Conservation (phyloP, 2,329 filamentous ascomycete genomes). For the Nemania sp. region DNA sequence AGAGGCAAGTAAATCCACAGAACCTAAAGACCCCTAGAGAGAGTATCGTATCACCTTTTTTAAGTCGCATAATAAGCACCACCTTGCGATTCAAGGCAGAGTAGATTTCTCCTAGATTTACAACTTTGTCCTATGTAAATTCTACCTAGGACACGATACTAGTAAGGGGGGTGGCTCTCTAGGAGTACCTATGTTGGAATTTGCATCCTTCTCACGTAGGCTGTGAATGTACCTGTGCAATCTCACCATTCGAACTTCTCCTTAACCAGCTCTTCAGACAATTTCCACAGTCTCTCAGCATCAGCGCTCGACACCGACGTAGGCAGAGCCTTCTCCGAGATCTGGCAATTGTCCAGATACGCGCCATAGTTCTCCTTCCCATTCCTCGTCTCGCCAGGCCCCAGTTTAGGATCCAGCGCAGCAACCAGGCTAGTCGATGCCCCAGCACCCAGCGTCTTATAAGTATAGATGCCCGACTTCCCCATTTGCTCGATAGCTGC, state of each 20-base stretch:
- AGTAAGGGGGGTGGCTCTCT: too few relatives aligned
- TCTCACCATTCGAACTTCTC: constrained; percentile 51
- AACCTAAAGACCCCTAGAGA: too few relatives aligned
- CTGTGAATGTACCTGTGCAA: neutral
- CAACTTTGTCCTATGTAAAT: too few relatives aligned
- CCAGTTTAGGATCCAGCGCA: constrained; percentile 50
- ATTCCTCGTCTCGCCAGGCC: constrained; percentile 41
- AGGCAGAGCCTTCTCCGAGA: constrained; percentile 44
- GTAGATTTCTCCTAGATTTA: too few relatives aligned
- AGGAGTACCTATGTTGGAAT: neutral
- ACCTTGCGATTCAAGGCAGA: too few relatives aligned
- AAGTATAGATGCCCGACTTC: constrained; percentile 11
- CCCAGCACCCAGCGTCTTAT: constrained; percentile 42
- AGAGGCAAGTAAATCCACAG: too few relatives aligned
- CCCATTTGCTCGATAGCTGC: constrained; percentile 33
- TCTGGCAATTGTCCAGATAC: constrained; percentile 52
- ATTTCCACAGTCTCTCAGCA: constrained; percentile 54
- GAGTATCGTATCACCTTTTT: too few relatives aligned
- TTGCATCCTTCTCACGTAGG: neutral
- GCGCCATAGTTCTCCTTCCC: constrained; percentile 52
- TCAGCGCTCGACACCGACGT: constrained; percentile 46
- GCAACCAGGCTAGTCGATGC: constrained; percentile 50
- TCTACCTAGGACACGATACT: too few relatives aligned
- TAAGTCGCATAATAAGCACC: too few relatives aligned
- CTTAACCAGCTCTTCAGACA: constrained; percentile 53